Evolutionary conservation across 2,329 filamentous ascomycete species (phyloP).

Genomic region (Ophiostoma himal-ulmi): DNA sequence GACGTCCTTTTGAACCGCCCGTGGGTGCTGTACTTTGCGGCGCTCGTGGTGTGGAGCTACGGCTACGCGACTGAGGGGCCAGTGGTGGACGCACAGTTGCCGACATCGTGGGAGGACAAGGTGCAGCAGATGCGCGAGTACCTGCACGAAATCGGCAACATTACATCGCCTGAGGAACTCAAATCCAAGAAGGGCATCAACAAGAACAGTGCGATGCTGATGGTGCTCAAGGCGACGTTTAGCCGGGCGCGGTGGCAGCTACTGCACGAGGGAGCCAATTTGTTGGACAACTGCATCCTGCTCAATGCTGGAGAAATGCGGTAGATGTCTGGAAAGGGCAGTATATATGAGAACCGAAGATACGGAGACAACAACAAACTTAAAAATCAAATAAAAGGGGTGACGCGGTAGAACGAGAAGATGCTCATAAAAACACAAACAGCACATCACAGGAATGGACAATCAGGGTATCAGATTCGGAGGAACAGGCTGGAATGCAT

Average conservation of each 20-base stretch:
- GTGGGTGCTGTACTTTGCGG: constrained; percentile 93
- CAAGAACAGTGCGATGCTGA: constrained; percentile 70
- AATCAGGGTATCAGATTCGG: neutral
- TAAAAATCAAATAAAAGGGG: neutral
- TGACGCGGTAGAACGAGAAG: neutral
- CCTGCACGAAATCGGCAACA: constrained; percentile 64
- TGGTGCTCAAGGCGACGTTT: constrained; percentile 78
- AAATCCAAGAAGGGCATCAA: constrained; percentile 70
- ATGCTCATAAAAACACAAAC: neutral
- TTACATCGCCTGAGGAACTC: constrained; percentile 70
- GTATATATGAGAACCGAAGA: neutral
- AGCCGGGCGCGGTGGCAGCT: constrained; percentile 83
- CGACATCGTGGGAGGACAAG: constrained; percentile 58
- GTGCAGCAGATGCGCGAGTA: constrained; percentile 74
- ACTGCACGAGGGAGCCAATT: constrained; percentile 74
- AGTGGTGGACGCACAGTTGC: constrained; percentile 44
- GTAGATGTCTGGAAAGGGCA: neutral
- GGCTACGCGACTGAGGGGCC: constrained; percentile 85
- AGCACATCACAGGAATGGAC: neutral
- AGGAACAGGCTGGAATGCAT: neutral
- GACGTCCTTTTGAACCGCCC: constrained; percentile 86
- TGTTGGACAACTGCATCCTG: constrained; percentile 75
- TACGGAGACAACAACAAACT: neutral
- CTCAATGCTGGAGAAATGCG: constrained; percentile 37
- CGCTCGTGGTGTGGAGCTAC: constrained; percentile 90